Evolutionary conservation across 2,329 filamentous ascomycete genomes (phyloP), one percentile per base, ranked within the genome.

Genomic region (Passalora sequoiae): DNA sequence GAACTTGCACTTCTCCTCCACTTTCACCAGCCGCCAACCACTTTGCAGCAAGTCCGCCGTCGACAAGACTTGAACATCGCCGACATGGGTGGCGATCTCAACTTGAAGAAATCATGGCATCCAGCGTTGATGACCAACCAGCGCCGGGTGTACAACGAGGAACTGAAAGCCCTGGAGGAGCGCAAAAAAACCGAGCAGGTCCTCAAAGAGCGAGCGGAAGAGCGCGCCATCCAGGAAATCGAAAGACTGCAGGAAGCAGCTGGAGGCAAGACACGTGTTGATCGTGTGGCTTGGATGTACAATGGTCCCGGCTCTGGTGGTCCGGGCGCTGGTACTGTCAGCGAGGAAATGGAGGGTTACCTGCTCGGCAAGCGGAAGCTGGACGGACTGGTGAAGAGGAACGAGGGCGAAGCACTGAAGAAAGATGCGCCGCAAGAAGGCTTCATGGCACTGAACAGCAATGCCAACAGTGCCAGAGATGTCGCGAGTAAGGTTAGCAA

Each of bases 201-300:
- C 49, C 80, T 89, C 60, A 89, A 94, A 60, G 92, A 98, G 68
- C 83, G 94, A 54, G 88, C 89, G 55, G 89, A 97, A 65, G 94
- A 98, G 70, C 82, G 89, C 35, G 83, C 86, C 36, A 86, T 95
- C 54, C 88, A 96, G 65, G 89, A 97, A 65, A 79, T 97, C 1
- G 86, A 96, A 66, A 80, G 82, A 40, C 77, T 97, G 54, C 87
- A 96, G 44, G 92, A 96, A 67, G 83, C 84, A 2, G 84, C 89
- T 1, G 92, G 92, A 27, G 89, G 89, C 43, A 80, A 78, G 58
- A 89, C 88, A 61, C 77, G 84, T 40, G 70, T 84, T 21, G 83
- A 91, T 57, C 81, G 89, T 25, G 91, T 98, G 19, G 92, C 97
- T 60, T 98, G 92, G 87, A 96, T 98, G 88, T 98, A 98, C 68